Conservation (phyloP, 257 asterid genomes). For the Solanum pinnatisectum region DNA sequence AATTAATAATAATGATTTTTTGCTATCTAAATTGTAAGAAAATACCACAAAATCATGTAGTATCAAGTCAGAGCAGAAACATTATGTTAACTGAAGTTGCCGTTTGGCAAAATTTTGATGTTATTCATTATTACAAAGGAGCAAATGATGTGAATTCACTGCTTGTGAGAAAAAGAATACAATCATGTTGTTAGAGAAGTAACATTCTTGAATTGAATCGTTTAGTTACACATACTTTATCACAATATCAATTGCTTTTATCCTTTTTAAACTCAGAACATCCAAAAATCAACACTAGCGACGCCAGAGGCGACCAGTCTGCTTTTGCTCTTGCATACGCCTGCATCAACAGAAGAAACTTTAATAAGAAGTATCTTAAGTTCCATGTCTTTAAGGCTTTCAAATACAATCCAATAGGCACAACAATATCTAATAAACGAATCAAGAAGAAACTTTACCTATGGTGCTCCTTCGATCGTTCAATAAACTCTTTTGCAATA, state of each 20-base stretch:
- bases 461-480: slow-evolving; percentile 68
- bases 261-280: background rate
- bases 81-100: background rate
- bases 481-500: slow-evolving; percentile 74
- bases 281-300: slow-evolving; percentile 16
- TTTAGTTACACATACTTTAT: background rate
- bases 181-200: background rate
- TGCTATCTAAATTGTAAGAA: background rate
- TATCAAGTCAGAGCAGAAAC: background rate
- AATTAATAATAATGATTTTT: no score
- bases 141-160: background rate
- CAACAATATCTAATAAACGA: background rate
- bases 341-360: slow-evolving; percentile 24
- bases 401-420: background rate
- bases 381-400: background rate
- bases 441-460: slow-evolving; percentile 30
- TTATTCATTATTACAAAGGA: background rate
- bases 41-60: background rate
- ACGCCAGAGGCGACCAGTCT: slow-evolving; percentile 47
- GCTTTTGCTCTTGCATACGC: slow-evolving; percentile 63
- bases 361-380: background rate
- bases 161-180: background rate
- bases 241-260: background rate
- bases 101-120: background rate
- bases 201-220: background rate